Base-by-base conservation (phyloP, 2,329 filamentous ascomycete genomes). In the Apiospora kogelbergensis region DNA sequence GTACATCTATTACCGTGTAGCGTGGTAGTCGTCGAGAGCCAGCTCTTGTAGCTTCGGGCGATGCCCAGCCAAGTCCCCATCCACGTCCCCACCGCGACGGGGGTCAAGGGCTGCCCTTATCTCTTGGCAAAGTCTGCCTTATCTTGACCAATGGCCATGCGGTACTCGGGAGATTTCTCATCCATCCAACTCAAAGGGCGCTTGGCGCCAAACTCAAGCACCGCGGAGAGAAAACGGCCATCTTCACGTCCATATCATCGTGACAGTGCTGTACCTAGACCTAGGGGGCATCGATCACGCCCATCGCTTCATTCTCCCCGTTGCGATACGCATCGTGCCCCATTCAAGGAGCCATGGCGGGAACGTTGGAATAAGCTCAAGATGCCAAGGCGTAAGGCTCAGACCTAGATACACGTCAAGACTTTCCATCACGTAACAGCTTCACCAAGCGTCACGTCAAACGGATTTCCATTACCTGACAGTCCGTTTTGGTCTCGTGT, bases 41-140 rank as follows among this genome's bases (percentile, higher is more conserved):
- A 22, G 17, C 17, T n/a, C 30, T 33, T 10, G 37, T 42, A 60
- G 53, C 53, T n/a, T 37, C 30, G 53, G 53, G 17, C 30, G 4
- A 37, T 33, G 7, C 7, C 33, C 33, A 33, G 33, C 7, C 7
- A 33, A 7, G 33, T 33, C 20, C 10, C 53, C 53, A 60, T 37
- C 53, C n/a, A 60, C n/a, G 17, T 37, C 30, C 9, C 53, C 53
- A 60, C 53, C 26, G 17, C 30, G 53, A 60, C 53, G 30, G 26
- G 53, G 53, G 30, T 60, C 53, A 33, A 60, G 53, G 53, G 53
- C 53, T n/a, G 63, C 33, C 22, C 63, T 65, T 65, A 65, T 65
- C 63, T 65, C 63, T 65, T 65, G 63, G 65, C 42, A 66, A 66
- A 66, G 65, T 41, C 45, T 66, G 65, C 30, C 65, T 66, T 66